phyloP scores from a whole-genome alignment of 805 yeast genomes.

The Candida maris region DNA sequence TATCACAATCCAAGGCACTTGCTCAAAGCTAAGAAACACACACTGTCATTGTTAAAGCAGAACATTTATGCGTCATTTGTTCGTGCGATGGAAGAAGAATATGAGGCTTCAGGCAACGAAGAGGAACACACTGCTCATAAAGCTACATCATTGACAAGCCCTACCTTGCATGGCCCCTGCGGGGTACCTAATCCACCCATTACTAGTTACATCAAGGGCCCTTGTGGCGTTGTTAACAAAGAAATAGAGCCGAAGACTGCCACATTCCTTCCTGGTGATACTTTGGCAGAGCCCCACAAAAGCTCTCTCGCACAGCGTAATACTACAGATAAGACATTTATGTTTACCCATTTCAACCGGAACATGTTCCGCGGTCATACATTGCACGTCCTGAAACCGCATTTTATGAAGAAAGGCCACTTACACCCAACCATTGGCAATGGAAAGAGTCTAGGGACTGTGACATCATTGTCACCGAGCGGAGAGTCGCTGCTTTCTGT shows the following conservation, averaged over 20 bases:
- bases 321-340: not conserved
- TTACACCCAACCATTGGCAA: not conserved
- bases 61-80: conserved; percentile 21
- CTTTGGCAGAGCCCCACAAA: too few species aligned
- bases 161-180: conserved; percentile 8
- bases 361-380: conserved; percentile 1
- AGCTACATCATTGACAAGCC: not conserved
- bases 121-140: conserved; percentile 1
- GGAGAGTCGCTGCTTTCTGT: not conserved
- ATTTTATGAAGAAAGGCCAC: not conserved
- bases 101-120: conserved; percentile 2
- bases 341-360: not conserved
- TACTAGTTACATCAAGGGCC: conserved; percentile 5
- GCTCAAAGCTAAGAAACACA: conserved; percentile 15
- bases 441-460: not conserved
- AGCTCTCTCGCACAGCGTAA: too few species aligned
- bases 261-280: too few species aligned
- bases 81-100: conserved; percentile 7
- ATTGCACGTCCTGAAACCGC: not conserved
- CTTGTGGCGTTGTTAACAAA: conserved; percentile 13
- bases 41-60: conserved; percentile 18
- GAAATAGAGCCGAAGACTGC: not conserved
- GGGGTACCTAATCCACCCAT: conserved; percentile 9
- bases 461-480: not conserved
- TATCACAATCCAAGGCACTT: conserved; percentile 17